phyloP scores from a whole-genome alignment of 768 basidiomycete genomes.

The Auricularia sp. region DNA sequence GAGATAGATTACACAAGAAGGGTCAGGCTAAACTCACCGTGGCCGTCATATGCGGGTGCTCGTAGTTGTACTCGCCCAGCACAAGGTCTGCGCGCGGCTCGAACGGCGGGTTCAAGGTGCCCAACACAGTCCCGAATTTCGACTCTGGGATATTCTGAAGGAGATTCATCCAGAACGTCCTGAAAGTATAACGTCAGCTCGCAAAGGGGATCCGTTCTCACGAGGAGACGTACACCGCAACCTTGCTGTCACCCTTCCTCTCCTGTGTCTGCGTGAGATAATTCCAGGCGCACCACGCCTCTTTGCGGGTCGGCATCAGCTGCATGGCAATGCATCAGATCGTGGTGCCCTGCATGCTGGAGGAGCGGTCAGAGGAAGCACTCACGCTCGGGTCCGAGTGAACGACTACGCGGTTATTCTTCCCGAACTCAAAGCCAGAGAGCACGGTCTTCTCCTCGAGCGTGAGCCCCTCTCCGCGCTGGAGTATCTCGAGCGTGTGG shows the following conservation, averaged over 20 bases:
- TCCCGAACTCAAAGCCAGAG: constrained; percentile 21
- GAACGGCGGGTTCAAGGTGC: constrained; percentile 28
- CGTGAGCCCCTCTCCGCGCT: constrained; percentile 17
- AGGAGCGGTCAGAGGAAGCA: not conserved
- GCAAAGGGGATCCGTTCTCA: not conserved
- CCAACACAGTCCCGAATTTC: constrained; percentile 23
- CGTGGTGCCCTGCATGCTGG: too few species aligned
- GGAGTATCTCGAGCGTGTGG: constrained; percentile 18
- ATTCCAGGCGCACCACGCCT: constrained; percentile 28
- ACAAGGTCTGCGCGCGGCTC: not conserved
- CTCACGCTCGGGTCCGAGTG: constrained; percentile 25
- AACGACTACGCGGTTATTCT: constrained; percentile 24
- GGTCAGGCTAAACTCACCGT: not conserved
- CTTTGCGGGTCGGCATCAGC: constrained; percentile 23
- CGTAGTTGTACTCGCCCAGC: not conserved
- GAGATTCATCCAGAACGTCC: constrained; percentile 21
- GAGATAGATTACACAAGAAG: not conserved
- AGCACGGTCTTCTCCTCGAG: constrained; percentile 21
- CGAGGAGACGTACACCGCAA: not conserved
- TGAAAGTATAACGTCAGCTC: constrained; percentile 12
- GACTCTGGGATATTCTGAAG: constrained; percentile 23
- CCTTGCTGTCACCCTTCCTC: constrained; percentile 4
- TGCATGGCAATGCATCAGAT: constrained; percentile 4
- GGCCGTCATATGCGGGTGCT: not conserved
- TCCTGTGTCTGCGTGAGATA: constrained; percentile 14